These are phyloP conservation scores for Leccinum disarticulatum DNA, from an alignment of 768 basidiomycete genomes.

Conservation along the genomic window DNA sequence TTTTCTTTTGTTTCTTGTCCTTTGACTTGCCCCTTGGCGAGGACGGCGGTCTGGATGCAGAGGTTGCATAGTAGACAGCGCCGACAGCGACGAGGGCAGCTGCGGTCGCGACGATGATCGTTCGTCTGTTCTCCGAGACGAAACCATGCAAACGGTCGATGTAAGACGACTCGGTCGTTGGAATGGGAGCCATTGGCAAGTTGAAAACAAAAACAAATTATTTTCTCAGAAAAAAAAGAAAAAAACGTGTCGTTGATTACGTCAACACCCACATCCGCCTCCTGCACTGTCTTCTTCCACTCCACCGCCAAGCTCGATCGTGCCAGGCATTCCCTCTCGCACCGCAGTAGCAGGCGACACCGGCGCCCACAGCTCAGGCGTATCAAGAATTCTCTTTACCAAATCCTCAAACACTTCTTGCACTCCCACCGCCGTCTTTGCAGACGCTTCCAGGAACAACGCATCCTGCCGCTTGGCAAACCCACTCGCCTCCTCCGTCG, in stretches of 20 bases:
- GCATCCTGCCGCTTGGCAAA: constrained; percentile 84
- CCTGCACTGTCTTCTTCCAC: constrained; percentile 13
- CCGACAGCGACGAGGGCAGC: constrained; percentile 70
- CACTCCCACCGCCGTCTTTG: constrained; percentile 88
- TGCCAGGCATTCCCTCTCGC: constrained; percentile 41
- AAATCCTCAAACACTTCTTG: constrained; percentile 74
- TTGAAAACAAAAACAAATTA: not conserved
- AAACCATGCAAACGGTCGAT: constrained; percentile 67
- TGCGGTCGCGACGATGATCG: constrained; percentile 69
- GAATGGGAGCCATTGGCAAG: constrained; percentile 23
- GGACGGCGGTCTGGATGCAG: constrained; percentile 26
- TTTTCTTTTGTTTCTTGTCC: constrained; percentile 45
- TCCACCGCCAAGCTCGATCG: constrained; percentile 34
- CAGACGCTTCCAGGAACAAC: constrained; percentile 89
- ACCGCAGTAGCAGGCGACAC: constrained; percentile 21
- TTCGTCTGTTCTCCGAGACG: constrained; percentile 76
- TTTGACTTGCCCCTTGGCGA: constrained; percentile 48
- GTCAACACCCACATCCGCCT: constrained; percentile 37
- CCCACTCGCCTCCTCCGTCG: constrained; percentile 69
- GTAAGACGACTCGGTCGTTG: constrained; percentile 30
- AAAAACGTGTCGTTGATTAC: constrained; percentile 23
- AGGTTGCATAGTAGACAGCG: constrained; percentile 70
- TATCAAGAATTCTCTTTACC: constrained; percentile 80
- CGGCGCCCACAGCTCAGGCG: constrained; percentile 75
- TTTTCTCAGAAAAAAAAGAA: not conserved